Evolutionary conservation across 306 rosid genomes (phyloP).

Genomic region (Malus asiatica): DNA sequence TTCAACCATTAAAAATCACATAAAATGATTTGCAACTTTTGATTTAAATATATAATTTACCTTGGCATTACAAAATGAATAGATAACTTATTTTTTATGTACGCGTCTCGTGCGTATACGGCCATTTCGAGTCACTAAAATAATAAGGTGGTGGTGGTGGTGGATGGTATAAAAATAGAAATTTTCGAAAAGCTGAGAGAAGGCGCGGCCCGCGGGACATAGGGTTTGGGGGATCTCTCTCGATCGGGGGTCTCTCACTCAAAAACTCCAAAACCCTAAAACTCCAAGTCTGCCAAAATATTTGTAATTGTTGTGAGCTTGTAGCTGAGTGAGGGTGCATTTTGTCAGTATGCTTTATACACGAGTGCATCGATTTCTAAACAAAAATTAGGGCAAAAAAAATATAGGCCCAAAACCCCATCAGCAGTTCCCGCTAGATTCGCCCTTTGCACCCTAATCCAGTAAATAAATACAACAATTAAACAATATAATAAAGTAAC

Average conservation of each 20-base stretch:
- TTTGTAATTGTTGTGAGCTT: not conserved
- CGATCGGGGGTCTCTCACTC: not conserved
- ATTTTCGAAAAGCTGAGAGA: not conserved
- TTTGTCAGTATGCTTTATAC: conserved; percentile 9
- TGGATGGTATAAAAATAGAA: not conserved
- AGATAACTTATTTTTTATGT: not conserved
- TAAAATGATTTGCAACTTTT: no score
- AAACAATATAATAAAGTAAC: not conserved
- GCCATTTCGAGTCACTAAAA: not conserved
- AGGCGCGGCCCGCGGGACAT: conserved; percentile 6
- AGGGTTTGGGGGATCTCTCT: not conserved
- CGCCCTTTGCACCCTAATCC: not conserved
- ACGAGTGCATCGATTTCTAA: not conserved
- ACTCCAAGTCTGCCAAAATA: not conserved
- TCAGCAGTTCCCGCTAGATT: not conserved
- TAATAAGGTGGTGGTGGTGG: not conserved
- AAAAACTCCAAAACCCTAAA: not conserved
- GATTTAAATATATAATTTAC: no score
- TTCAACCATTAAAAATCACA: no score
- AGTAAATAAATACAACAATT: not conserved
- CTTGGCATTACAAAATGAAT: not conserved
- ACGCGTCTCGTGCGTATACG: not conserved
- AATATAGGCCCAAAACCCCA: not conserved
- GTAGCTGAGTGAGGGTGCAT: not conserved
- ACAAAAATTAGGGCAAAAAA: not conserved